A percentile compares a stretch with the other conserved stretches of the same genome.
Conservation (phyloP, 2,329 filamentous ascomycete genomes). For the Davidsoniella virescens region DNA sequence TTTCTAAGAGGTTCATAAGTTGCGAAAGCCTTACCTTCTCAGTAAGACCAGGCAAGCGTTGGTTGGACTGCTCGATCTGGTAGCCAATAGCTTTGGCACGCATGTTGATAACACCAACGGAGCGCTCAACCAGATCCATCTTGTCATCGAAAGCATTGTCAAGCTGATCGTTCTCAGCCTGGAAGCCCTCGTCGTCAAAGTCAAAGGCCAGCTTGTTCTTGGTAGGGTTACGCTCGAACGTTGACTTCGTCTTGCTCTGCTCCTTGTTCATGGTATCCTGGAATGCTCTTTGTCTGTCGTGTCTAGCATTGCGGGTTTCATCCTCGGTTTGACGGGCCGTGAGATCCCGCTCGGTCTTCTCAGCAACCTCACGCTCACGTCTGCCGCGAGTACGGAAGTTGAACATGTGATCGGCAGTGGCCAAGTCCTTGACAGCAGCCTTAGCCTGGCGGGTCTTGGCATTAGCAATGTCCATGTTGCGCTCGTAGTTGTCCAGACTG, state of each 20-base stretch:
- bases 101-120: constrained; percentile 55
- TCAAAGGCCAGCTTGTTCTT: constrained; percentile 57
- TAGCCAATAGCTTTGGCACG: constrained; percentile 61
- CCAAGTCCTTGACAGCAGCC: constrained; percentile 67
- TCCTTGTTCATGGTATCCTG: constrained; percentile 3
- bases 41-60: constrained; percentile 36
- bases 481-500: constrained; percentile 65
- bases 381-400: constrained; percentile 49
- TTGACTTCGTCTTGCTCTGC: constrained; percentile 4
- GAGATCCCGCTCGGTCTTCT: constrained; percentile 44
- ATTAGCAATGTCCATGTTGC: constrained; percentile 64
- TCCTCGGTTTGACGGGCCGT: constrained; percentile 4
- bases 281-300: constrained; percentile 21
- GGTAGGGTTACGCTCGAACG: constrained; percentile 5
- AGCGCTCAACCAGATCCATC: constrained; percentile 50
- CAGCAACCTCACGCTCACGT: constrained; percentile 49
- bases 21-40: constrained; percentile 43
- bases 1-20: background rate
- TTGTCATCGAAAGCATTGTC: constrained; percentile 40
- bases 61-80: constrained; percentile 60
- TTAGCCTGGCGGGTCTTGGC: constrained; percentile 62
- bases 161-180: constrained; percentile 34
- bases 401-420: constrained; percentile 70
- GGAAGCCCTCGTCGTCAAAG: constrained; percentile 43
- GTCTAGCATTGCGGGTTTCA: constrained; percentile 7